A percentile compares a stretch with the other conserved stretches of the same genome.
Evolutionary conservation across 2,329 filamentous ascomycete species (phyloP).

Genomic region (Chaetomium sp.): DNA sequence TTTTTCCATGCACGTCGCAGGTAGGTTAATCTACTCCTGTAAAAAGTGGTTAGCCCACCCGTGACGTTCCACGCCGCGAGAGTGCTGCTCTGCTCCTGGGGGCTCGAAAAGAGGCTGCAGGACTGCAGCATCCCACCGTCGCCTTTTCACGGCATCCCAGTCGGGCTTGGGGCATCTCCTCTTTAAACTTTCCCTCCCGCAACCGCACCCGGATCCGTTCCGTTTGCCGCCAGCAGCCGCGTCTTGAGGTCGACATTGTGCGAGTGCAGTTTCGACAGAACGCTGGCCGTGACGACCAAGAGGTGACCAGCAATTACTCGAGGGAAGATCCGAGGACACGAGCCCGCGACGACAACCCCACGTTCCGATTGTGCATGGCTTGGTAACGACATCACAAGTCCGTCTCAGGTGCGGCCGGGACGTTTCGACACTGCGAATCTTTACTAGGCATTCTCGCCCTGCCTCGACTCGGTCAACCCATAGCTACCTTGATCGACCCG

Average conservation of each 20-base stretch:
- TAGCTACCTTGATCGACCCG: no score
- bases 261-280: no score
- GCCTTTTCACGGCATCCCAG: constrained; percentile 13
- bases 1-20: constrained; percentile 20
- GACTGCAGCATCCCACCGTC: constrained; percentile 2
- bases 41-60: background rate
- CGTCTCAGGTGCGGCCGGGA: background rate
- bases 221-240: constrained; percentile 14
- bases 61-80: constrained; percentile 7
- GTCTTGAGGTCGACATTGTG: constrained; percentile 9
- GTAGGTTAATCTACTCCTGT: constrained; percentile 13
- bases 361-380: constrained; percentile 21
- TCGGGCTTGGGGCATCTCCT: constrained; percentile 15
- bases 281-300: no score
- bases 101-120: no score
- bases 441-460: no score
- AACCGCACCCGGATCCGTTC: constrained; percentile 11
- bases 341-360: background rate
- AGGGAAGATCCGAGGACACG: background rate
- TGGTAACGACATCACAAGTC: constrained; percentile 17
- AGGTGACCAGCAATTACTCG: no score
- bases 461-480: no score
- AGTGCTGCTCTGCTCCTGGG: constrained; percentile 16
- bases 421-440: no score
- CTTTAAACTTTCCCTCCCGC: constrained; percentile 14